Conservation (phyloP, 1,284 basidiomycete genomes). For the Rhodofomes roseus region DNA sequence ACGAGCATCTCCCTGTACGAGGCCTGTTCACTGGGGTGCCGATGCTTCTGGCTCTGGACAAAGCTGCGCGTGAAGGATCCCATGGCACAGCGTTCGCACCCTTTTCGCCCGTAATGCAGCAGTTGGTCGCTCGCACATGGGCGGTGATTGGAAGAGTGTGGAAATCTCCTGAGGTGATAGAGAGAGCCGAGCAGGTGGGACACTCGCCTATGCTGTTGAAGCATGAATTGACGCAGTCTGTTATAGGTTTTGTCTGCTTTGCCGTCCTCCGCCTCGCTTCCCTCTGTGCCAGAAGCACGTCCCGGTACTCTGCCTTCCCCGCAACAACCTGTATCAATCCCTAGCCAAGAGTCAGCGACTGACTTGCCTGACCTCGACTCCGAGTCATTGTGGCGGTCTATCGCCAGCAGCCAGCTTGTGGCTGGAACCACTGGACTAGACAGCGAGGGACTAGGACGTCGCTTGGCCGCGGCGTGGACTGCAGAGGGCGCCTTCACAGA, state of each 20-base stretch:
- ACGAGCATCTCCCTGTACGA: slow-evolving; percentile 68
- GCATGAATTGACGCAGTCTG: neutral
- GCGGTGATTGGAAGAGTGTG: slow-evolving; percentile 68
- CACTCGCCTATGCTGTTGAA: neutral
- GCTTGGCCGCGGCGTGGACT: slow-evolving; percentile 64
- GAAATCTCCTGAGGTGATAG: slow-evolving; percentile 53
- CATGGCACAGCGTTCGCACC: slow-evolving; percentile 38
- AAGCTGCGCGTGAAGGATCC: slow-evolving; percentile 43
- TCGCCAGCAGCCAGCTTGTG: slow-evolving; percentile 50
- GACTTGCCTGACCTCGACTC: slow-evolving; percentile 44
- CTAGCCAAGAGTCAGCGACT: slow-evolving; percentile 18
- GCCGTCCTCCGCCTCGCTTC: slow-evolving; percentile 12
- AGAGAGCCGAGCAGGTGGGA: slow-evolving; percentile 55
- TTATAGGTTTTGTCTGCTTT: slow-evolving; percentile 15
- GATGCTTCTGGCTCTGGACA: slow-evolving; percentile 79
- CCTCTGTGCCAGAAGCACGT: slow-evolving; percentile 19
- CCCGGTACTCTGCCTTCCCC: slow-evolving; percentile 35
- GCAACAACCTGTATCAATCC: slow-evolving; percentile 32
- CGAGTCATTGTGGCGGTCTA: slow-evolving; percentile 47
- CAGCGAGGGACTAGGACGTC: slow-evolving; percentile 46
- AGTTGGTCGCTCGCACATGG: slow-evolving; percentile 67
- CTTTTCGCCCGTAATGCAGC: slow-evolving; percentile 58
- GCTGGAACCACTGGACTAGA: slow-evolving; percentile 66
- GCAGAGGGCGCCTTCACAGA: slow-evolving; percentile 72
- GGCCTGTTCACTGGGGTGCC: slow-evolving; percentile 79